These are phyloP conservation scores for Aspergillus fischeri DNA, from an alignment of 2,329 filamentous ascomycete species.

Conservation along the genomic window DNA sequence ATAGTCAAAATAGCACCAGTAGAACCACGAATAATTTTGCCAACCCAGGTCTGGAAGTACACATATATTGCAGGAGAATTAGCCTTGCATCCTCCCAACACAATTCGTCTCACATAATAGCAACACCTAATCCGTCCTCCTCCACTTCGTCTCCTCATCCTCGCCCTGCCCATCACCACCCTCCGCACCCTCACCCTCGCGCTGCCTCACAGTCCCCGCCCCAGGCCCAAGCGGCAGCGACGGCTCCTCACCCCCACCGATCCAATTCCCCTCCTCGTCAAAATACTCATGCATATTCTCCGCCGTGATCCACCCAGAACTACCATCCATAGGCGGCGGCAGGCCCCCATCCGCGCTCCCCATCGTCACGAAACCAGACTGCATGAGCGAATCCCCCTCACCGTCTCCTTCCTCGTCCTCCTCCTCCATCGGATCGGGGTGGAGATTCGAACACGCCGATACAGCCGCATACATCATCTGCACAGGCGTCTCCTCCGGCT, in stretches of 20 bases:
- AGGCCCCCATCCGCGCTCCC: conserved; percentile 35
- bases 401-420: conserved; percentile 35
- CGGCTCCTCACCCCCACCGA: conserved; percentile 47
- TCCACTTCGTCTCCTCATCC: conserved; percentile 50
- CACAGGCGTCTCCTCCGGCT: conserved; percentile 35
- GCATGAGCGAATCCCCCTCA: conserved; percentile 28
- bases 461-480: conserved; percentile 43
- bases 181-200: conserved; percentile 46
- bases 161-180: conserved; percentile 35
- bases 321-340: conserved; percentile 46
- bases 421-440: conserved; percentile 41
- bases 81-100: no score
- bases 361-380: conserved; percentile 34
- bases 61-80: no score
- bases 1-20: no score
- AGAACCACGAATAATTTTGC: no score
- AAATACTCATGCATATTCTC: conserved; percentile 86
- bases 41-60: no score
- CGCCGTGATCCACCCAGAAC: conserved; percentile 65
- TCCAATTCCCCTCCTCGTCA: conserved; percentile 76
- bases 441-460: conserved; percentile 46
- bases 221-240: conserved; percentile 48
- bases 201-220: conserved; percentile 60
- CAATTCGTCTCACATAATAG: not conserved
- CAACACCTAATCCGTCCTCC: conserved; percentile 42